Evolutionary conservation across 2,329 filamentous ascomycete species (phyloP), one percentile per base, ranked within the genome.

Genomic region (Truncatella angustata): DNA sequence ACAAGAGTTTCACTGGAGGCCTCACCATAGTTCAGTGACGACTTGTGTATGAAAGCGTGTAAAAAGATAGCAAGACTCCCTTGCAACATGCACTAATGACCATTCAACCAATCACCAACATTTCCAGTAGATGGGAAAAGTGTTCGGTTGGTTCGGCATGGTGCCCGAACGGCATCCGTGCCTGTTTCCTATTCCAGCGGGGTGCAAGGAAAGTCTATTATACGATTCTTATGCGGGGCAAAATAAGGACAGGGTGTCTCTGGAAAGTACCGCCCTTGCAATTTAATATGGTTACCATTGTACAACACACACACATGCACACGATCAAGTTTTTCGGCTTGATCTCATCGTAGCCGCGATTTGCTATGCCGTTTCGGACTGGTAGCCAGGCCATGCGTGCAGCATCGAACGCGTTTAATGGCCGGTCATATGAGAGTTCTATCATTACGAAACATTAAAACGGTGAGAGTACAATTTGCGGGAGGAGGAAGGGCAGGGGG

Each of bases 141-240:
- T 23, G 34, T 28, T 30, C 46, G 46, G 46, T 36, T 49, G 30
- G 46, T 49, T 39, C 46, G 46, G 46, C 46, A 49, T 16, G 23
- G 37, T 18, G 34, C n/a, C 46, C 46, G 46, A 49, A 23, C 37
- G 46, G 23, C 11, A 18, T 12, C 46, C 35, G 30, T 36, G 18
- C 46, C n/a, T 24, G 46, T 34, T 49, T 9, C 46, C 32, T 36
- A 36, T 49, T 36, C 18, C 14, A 39, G 46, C n/a, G 37, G 34
- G 46, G 40, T 24, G 20, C 20, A 28, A 11, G n/a, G n/a, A 46
- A 35, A 32, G 43, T 32, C 28, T 32, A 35, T 35, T 46, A 46
- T 24, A 35, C 43, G 12, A 35, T 28, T 16, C 43, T 34, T 32
- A 34, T 28, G 43, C 11, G 16, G 20, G 26, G 43, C 20, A 16